These are phyloP conservation scores for Coix lacrymajobi DNA, from an alignment of 176 grass and related monocot genomes.

Conservation along the genomic window DNA sequence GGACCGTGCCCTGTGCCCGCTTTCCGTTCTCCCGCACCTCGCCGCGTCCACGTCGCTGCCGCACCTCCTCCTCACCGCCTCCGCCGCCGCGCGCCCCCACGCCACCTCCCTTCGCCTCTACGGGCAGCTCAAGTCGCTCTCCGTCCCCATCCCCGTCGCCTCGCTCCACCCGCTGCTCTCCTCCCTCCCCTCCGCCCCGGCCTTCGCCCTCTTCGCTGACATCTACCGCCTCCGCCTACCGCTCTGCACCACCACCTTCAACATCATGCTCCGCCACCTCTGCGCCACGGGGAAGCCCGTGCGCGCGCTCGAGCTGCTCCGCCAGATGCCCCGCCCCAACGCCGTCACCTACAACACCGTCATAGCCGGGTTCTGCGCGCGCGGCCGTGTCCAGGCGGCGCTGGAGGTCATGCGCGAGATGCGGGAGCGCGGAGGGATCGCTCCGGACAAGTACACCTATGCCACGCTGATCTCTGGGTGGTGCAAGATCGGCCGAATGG, in stretches of 20 bases:
- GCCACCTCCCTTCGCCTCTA: slow-evolving; percentile 16
- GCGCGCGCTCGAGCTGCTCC: slow-evolving; percentile 41
- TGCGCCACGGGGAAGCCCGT: slow-evolving; percentile 46
- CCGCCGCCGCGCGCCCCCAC: background rate
- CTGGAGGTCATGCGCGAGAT: slow-evolving; percentile 33
- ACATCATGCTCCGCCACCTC: slow-evolving; percentile 61
- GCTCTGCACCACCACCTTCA: slow-evolving; percentile 38
- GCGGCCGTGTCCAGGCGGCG: slow-evolving; percentile 23
- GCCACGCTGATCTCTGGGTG: slow-evolving; percentile 33
- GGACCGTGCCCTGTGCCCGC: slow-evolving; percentile 12
- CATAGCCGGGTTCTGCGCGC: slow-evolving; percentile 38
- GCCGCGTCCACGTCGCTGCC: background rate
- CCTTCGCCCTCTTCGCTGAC: slow-evolving; percentile 45
- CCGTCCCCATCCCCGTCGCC: slow-evolving; percentile 13
- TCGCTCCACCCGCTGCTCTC: slow-evolving; percentile 21
- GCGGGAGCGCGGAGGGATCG: slow-evolving; percentile 17
- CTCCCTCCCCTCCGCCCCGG: slow-evolving; percentile 32
- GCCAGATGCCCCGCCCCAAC: slow-evolving; percentile 36
- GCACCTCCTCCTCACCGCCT: slow-evolving; percentile 24
- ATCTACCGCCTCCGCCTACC: slow-evolving; percentile 35
- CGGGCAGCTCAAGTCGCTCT: background rate
- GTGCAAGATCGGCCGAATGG: slow-evolving; percentile 32
- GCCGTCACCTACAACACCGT: slow-evolving; percentile 50
- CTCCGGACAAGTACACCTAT: slow-evolving; percentile 38
- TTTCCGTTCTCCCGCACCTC: slow-evolving; percentile 25